Percentiles rank a stretch among this genome's conserved stretches.
Conservation (phyloP, 495 filamentous ascomycete genomes). For the Podospora australis region DNA sequence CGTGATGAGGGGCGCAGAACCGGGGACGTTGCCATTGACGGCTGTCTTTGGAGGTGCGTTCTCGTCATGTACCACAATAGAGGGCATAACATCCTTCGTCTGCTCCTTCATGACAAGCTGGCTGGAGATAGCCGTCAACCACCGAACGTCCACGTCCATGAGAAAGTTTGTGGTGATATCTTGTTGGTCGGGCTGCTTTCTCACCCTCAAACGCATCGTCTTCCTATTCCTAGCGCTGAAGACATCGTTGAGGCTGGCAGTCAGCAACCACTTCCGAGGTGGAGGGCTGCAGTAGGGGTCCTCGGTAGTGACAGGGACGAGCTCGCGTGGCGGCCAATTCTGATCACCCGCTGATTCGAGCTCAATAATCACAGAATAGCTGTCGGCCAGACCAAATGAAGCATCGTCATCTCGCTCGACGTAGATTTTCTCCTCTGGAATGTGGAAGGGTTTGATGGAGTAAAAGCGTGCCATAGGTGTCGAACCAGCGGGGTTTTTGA, state of each 20-base stretch:
- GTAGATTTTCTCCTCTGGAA: slow-evolving; percentile 41
- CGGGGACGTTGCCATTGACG: slow-evolving; percentile 18
- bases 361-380: slow-evolving; percentile 40
- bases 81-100: slow-evolving; percentile 24
- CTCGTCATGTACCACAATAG: slow-evolving; percentile 23
- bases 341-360: slow-evolving; percentile 40
- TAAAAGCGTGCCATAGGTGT: slow-evolving; percentile 40
- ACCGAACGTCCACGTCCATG: slow-evolving; percentile 44
- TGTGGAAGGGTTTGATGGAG: slow-evolving; percentile 37
- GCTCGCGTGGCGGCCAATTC: slow-evolving; percentile 43
- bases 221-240: slow-evolving; percentile 32
- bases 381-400: slow-evolving; percentile 37
- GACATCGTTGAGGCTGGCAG: slow-evolving; percentile 32
- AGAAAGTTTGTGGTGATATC: slow-evolving; percentile 29
- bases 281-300: slow-evolving; percentile 19
- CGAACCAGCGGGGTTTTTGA: slow-evolving; percentile 36
- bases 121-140: slow-evolving; percentile 30
- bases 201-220: slow-evolving; percentile 30
- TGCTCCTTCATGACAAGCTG: slow-evolving; percentile 14
- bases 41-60: slow-evolving; percentile 25
- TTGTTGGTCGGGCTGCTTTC: slow-evolving; percentile 23
- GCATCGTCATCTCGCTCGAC: slow-evolving; percentile 37
- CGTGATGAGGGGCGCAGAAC: neutral
- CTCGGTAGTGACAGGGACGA: slow-evolving; percentile 25
- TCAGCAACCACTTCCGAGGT: slow-evolving; percentile 33